These are phyloP conservation scores for Pulveroboletus ravenelii DNA, from an alignment of 768 basidiomycete genomes.

Conservation along the genomic window DNA sequence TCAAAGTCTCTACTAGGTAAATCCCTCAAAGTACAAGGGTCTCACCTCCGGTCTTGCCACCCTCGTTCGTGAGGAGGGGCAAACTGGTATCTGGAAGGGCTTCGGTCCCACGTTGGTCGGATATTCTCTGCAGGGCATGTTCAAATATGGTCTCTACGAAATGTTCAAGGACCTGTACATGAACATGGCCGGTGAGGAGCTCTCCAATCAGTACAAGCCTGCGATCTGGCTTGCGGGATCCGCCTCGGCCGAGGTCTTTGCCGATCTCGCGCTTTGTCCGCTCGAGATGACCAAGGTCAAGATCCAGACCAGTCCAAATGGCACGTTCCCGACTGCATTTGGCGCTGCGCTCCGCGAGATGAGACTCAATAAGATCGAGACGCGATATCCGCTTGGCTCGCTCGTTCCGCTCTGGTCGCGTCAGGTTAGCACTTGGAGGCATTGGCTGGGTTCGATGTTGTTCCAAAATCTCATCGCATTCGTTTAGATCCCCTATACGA, in stretches of 20 bases:
- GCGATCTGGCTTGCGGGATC: slow-evolving; percentile 92
- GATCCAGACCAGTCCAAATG: slow-evolving; percentile 72
- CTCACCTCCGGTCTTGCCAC: slow-evolving; percentile 55
- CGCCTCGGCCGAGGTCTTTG: slow-evolving; percentile 92
- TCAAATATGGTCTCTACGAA: slow-evolving; percentile 99
- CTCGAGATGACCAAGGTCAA: slow-evolving; percentile 93
- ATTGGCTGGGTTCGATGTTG: no score
- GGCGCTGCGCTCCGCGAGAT: slow-evolving; percentile 69
- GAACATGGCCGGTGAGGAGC: slow-evolving; percentile 85
- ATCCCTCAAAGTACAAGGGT: slow-evolving; percentile 71
- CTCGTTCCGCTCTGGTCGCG: slow-evolving; percentile 85
- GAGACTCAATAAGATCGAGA: slow-evolving; percentile 60
- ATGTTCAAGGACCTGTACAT: slow-evolving; percentile 91
- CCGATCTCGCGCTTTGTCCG: slow-evolving; percentile 93
- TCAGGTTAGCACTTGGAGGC: slow-evolving; percentile 46
- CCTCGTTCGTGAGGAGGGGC: slow-evolving; percentile 76
- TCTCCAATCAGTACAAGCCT: slow-evolving; percentile 75
- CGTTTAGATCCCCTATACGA: slow-evolving; percentile 88
- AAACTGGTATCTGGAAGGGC: slow-evolving; percentile 89
- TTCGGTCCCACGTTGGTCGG: slow-evolving; percentile 90
- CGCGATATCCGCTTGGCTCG: slow-evolving; percentile 83
- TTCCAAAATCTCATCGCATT: background rate
- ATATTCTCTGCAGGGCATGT: slow-evolving; percentile 94
- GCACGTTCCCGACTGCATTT: slow-evolving; percentile 76
- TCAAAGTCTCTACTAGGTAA: slow-evolving; percentile 45